phyloP scores from a whole-genome alignment of 768 basidiomycete species.

The Termitomyces bulborhizus region DNA sequence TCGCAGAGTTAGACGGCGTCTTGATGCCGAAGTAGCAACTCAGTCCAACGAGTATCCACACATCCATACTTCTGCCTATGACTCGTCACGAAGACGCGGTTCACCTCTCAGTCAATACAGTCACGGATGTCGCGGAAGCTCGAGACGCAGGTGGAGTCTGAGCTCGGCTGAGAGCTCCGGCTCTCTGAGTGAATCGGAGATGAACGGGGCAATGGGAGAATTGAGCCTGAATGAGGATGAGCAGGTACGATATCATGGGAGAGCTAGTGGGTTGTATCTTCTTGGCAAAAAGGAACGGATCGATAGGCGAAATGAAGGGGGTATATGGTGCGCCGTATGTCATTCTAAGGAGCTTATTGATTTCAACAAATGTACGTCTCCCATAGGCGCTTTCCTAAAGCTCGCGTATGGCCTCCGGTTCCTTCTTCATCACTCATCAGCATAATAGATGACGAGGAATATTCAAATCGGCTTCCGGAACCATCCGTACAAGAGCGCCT shows the following conservation, averaged over 20 bases:
- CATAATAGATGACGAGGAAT: constrained; percentile 29
- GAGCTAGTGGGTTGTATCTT: constrained; percentile 75
- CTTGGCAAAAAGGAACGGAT: constrained; percentile 53
- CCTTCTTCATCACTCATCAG: constrained; percentile 25
- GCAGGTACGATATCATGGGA: constrained; percentile 83
- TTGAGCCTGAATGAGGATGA: constrained; percentile 83
- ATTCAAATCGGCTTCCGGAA: constrained; percentile 46
- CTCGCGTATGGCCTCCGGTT: constrained; percentile 81
- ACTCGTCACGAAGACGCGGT: constrained; percentile 12
- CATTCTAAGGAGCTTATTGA: not conserved
- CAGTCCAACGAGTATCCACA: constrained; percentile 14
- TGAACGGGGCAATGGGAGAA: constrained; percentile 74
- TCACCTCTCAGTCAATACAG: constrained; percentile 10
- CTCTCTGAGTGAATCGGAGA: constrained; percentile 34
- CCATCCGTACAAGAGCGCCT: constrained; percentile 57
- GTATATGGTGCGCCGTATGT: constrained; percentile 56
- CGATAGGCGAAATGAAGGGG: constrained; percentile 67
- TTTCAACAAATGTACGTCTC: not conserved
- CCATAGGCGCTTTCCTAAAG: constrained; percentile 74
- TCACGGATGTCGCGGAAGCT: not conserved
- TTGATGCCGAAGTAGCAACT: constrained; percentile 27
- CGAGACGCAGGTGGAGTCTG: constrained; percentile 22
- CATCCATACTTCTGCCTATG: constrained; percentile 13
- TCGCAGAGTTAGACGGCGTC: constrained; percentile 45
- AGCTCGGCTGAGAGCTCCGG: constrained; percentile 25